phyloP scores from a whole-genome alignment of 352 stramenopile genomes.

The Phytophthora pisi region DNA sequence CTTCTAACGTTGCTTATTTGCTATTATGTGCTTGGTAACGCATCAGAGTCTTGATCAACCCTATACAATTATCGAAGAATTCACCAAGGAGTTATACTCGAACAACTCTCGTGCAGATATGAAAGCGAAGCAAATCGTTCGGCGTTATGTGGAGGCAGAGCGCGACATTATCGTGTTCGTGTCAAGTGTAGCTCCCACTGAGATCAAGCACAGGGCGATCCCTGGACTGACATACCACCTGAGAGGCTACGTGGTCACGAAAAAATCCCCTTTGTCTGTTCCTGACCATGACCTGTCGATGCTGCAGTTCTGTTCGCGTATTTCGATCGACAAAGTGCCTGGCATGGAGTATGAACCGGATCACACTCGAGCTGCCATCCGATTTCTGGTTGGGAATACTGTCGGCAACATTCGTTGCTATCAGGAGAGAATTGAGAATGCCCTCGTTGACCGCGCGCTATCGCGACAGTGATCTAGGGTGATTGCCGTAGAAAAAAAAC shows the following conservation, averaged over 20 bases:
- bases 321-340: slow-evolving; percentile 43
- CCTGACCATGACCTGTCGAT: slow-evolving; percentile 36
- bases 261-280: slow-evolving; percentile 27
- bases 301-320: slow-evolving; percentile 52
- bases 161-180: slow-evolving; percentile 16
- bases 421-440: slow-evolving; percentile 51
- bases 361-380: slow-evolving; percentile 34
- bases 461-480: neutral
- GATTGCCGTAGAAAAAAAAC: too few relatives aligned
- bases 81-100: slow-evolving; percentile 41
- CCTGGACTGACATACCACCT: slow-evolving; percentile 11
- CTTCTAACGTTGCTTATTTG: neutral
- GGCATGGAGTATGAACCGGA: slow-evolving; percentile 30
- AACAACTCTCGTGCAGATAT: slow-evolving; percentile 46
- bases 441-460: slow-evolving; percentile 23
- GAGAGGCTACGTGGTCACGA: slow-evolving; percentile 39
- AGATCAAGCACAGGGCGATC: slow-evolving; percentile 21
- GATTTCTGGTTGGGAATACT: slow-evolving; percentile 41
- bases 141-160: slow-evolving; percentile 18
- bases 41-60: slow-evolving; percentile 26
- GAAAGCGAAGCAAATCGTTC: slow-evolving; percentile 42
- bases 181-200: slow-evolving; percentile 9
- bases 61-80: slow-evolving; percentile 49
- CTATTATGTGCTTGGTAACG: neutral
- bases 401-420: slow-evolving; percentile 34